Base-by-base conservation (phyloP, 352 stramenopile genomes). In the Salisapilia sapeloensis region DNA sequence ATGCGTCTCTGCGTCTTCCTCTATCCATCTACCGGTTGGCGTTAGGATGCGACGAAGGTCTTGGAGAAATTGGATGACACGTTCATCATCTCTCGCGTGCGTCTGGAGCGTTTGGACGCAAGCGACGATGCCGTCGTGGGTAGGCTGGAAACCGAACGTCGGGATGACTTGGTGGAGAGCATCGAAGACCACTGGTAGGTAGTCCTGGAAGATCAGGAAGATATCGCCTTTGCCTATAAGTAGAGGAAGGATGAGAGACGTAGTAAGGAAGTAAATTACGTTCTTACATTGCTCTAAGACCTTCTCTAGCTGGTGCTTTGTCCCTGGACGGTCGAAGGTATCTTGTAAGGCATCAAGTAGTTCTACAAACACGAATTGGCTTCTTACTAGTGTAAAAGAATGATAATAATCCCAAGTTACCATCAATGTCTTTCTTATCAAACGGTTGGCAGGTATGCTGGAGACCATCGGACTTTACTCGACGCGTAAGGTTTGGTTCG, bases 11-110 rank as follows among this genome's bases (percentile, higher is more conserved):
- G 38, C 47, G 21, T 82, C 66, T 37, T 70, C 55, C 15, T 46
- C 35, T 32, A 75, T 62, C 66, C 66, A 82, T 12, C 40, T 38
- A 3, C 40, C 66, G 0, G 62, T 77, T 0, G 66, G 66, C 0
- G 62, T 69, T 15, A 82, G 35, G 3, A 60, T 14, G 12, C 50
- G 53, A 6, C 62, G 66, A 10, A 82, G 48, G 2, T 22, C 40
- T 14, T 70, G 50, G 34, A 82, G 51, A 4, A 56, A 56, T 16
- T 48, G 23, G 3, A 57, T 49, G 9, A 79, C 24, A 2, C 38
- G 21, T 8, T 52, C 47, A 24, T 75, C 51, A 20, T 67, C 53
- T 33, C 56, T 63, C 10, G 38, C 37, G 26, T 38, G 57, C 46
- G 19, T 56, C 28, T 67, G 37, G 12, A 75, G 41, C 11, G 50